A percentile compares a stretch with the other conserved stretches of the same genome.
Evolutionary conservation across 345 rosid species (phyloP).

Genomic region (Balakata baccata): DNA sequence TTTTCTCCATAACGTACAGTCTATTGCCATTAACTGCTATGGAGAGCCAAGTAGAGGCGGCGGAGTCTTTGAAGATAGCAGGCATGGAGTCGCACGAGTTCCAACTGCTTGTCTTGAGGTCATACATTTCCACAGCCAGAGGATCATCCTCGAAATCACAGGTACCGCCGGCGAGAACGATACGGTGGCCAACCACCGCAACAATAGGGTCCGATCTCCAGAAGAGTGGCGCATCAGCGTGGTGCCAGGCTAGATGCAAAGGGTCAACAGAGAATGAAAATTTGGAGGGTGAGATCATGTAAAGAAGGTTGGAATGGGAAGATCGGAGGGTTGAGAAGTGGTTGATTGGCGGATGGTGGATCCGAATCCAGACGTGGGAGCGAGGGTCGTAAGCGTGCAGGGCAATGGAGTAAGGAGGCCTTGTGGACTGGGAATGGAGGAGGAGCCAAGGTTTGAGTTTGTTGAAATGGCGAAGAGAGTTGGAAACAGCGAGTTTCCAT

Average conservation of each 20-base stretch:
- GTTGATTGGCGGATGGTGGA: constrained; percentile 26
- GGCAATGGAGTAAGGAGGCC: constrained; percentile 33
- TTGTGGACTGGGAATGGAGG: constrained; percentile 42
- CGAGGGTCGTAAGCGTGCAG: constrained; percentile 72
- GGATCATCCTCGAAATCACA: constrained; percentile 69
- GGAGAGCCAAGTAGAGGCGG: constrained; percentile 64
- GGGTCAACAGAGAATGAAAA: constrained; percentile 72
- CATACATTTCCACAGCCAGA: constrained; percentile 59
- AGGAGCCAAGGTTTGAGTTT: constrained; percentile 64
- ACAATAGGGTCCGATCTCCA: constrained; percentile 76
- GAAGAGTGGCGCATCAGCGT: constrained; percentile 44
- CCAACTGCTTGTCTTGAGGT: constrained; percentile 48
- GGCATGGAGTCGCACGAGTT: constrained; percentile 59
- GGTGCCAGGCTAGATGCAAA: constrained; percentile 62
- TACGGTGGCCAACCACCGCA: constrained; percentile 40
- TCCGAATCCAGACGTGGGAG: constrained; percentile 51
- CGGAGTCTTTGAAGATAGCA: constrained; percentile 38
- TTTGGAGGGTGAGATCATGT: constrained; percentile 48
- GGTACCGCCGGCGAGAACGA: constrained; percentile 61
- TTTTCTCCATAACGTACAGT: constrained; percentile 55
- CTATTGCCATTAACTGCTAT: constrained; percentile 32
- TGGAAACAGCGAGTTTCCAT: constrained; percentile 63
- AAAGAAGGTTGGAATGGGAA: constrained; percentile 56
- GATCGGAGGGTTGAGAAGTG: constrained; percentile 45
- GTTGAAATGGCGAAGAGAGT: constrained; percentile 54